Evolutionary conservation across 345 rosid species (phyloP).

Genomic region (Cardiospermum halicacabum): DNA sequence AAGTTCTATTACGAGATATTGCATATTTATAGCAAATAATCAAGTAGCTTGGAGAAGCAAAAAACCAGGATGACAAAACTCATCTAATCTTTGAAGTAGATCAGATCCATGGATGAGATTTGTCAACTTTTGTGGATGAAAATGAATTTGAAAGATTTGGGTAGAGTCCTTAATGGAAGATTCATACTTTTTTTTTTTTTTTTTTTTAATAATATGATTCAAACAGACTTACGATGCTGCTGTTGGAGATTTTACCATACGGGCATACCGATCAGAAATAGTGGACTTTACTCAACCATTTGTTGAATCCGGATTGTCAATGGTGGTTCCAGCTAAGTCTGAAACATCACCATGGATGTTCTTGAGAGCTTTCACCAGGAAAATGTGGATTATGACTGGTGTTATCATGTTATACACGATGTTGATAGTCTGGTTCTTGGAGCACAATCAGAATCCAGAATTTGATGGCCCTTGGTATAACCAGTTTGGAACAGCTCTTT

Average conservation of each 20-base stretch:
- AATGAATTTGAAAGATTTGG: no score
- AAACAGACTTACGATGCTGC: constrained; percentile 39
- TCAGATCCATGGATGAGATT: no score
- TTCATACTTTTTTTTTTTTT: no score
- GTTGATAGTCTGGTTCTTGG: constrained; percentile 46
- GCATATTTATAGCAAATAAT: no score
- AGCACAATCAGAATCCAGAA: constrained; percentile 32
- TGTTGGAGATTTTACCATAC: constrained; percentile 51
- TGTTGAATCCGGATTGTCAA: constrained; percentile 43
- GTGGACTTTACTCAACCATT: constrained; percentile 56
- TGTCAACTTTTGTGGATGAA: no score
- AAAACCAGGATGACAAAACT: no score
- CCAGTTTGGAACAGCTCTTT: constrained; percentile 37
- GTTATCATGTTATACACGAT: constrained; percentile 36
- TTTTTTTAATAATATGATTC: no score
- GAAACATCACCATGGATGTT: constrained; percentile 36
- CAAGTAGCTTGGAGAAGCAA: no score
- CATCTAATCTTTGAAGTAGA: no score
- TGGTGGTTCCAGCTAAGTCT: constrained; percentile 35
- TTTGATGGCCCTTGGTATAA: constrained; percentile 32
- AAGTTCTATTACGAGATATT: no score
- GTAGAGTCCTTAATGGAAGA: no score
- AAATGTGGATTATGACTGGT: constrained; percentile 47
- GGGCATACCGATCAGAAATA: constrained; percentile 21
- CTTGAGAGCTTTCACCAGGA: constrained; percentile 39